Evolutionary conservation across 768 basidiomycete genomes (phyloP), one percentile per base, ranked within the genome.

Genomic region (Amanita exitialis): DNA sequence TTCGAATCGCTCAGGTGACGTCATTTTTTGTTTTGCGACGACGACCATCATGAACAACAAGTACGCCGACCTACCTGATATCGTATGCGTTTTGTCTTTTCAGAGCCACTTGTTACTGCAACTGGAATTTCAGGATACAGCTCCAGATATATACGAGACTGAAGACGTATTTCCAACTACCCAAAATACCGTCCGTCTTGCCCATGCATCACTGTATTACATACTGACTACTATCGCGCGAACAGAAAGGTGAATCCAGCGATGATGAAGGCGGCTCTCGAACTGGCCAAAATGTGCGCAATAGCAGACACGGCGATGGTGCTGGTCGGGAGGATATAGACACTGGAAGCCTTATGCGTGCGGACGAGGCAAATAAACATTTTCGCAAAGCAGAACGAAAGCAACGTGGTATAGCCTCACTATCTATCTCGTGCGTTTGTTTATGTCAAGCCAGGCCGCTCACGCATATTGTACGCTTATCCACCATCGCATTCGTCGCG

Each of bases 131-230:
- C 59, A 95, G 91, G 91, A 93, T 67, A 89, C 87, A 10, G 90
- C 89, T 1, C 90, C 79, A 36, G 92, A 95, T 64, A 79, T 95
- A 39, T 95, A 95, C 61, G 92, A 95, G 63, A 95, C 92, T 0
- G 86, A 89, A 42, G 92, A 95, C 57, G 72, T 79, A 13, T 75
- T 82, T 59, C 82, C 76, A 12, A 64, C 73, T 13, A 62, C 75
- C 25, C 71, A 76, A 44, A 65, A 68, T 18, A 72, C 73, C 55
- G 86, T 84, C 62, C 52, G 77, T 67, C 42, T 3, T 23, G 41
- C 46, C 18, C 38, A 13, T 46, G 30, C 30, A 13, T 42, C 10
- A 16, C 52, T n/a, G 28, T 4, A 49, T 37, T 21, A 37, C 20
- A 46, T 28, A 50, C 49, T 55, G 47, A 45, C 28, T 36, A 53